These are phyloP conservation scores for Scorias spongiosa DNA, from an alignment of 2,329 filamentous ascomycete genomes.

Conservation along the genomic window DNA sequence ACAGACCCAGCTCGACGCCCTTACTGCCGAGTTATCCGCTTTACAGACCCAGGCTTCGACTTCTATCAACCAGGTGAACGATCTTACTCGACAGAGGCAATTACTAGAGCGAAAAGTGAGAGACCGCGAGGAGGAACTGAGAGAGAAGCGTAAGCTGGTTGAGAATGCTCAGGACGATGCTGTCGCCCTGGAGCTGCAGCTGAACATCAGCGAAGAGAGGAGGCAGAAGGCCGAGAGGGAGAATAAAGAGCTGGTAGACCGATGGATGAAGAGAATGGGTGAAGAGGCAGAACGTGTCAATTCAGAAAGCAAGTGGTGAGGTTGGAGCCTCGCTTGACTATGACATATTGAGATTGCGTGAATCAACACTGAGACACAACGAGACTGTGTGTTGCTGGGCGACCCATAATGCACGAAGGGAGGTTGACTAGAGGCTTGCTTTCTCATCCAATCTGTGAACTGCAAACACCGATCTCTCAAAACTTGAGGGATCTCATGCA, in stretches of 20 bases:
- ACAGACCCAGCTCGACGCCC: conserved; percentile 45
- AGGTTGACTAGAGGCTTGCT: too few relatives aligned
- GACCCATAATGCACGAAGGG: too few relatives aligned
- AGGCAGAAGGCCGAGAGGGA: conserved; percentile 59
- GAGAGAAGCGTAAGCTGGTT: conserved; percentile 67
- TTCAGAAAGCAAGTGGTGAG: conserved; percentile 20
- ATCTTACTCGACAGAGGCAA: conserved; percentile 47
- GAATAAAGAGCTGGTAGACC: conserved; percentile 75
- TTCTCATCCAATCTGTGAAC: too few relatives aligned
- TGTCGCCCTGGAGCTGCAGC: conserved; percentile 69
- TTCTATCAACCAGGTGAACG: conserved; percentile 46
- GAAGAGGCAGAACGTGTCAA: conserved; percentile 85
- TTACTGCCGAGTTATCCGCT: conserved; percentile 48
- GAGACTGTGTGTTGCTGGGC: too few relatives aligned
- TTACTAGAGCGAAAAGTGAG: conserved; percentile 50
- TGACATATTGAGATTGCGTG: too few relatives aligned
- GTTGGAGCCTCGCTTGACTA: too few relatives aligned
- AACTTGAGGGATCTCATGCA: too few relatives aligned
- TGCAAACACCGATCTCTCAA: too few relatives aligned
- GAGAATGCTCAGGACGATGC: conserved; percentile 89
- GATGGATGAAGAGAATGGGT: conserved; percentile 82
- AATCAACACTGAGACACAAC: too few relatives aligned
- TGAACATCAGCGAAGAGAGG: conserved; percentile 71
- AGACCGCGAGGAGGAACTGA: conserved; percentile 74
- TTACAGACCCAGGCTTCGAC: conserved; percentile 44